These are phyloP conservation scores for Phytophthora ohioensis DNA, from an alignment of 352 stramenopile genomes.

Conservation along the genomic window DNA sequence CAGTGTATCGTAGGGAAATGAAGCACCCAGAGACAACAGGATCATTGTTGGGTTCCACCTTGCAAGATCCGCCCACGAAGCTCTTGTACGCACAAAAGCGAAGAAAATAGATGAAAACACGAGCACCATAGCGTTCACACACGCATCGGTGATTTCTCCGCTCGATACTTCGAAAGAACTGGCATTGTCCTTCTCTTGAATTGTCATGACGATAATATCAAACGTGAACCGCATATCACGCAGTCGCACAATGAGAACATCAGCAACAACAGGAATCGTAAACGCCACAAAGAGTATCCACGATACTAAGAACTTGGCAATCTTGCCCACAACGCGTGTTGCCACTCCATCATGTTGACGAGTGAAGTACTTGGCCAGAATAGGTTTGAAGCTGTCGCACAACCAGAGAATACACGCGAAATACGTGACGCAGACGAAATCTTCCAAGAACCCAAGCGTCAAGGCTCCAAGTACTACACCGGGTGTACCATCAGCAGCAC, in stretches of 20 bases:
- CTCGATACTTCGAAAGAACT: conserved; percentile 24
- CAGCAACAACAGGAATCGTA: conserved; percentile 41
- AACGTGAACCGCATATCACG: conserved; percentile 53
- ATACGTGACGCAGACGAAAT: conserved; percentile 40
- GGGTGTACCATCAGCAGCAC: conserved; percentile 16
- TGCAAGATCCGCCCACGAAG: conserved; percentile 18
- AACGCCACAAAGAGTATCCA: conserved; percentile 35
- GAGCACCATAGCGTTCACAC: conserved; percentile 1
- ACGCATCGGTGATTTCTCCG: conserved; percentile 17
- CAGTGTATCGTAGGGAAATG: conserved; percentile 1
- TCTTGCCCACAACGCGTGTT: conserved; percentile 8
- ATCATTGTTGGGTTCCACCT: conserved; percentile 24
- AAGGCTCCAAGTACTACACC: conserved; percentile 23
- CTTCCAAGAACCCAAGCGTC: conserved; percentile 45
- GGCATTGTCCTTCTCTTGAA: conserved; percentile 23
- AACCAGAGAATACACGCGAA: conserved; percentile 33
- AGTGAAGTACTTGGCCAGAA: background rate
- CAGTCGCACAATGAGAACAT: conserved; percentile 45
- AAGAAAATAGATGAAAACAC: conserved; percentile 11
- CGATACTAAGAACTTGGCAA: conserved; percentile 37
- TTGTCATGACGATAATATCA: conserved; percentile 48
- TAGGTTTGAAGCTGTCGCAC: background rate
- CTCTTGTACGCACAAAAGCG: conserved; percentile 13
- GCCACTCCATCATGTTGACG: background rate
- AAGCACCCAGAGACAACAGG: background rate